Evolutionary conservation across 2,329 filamentous ascomycete genomes (phyloP).

Genomic region (Ophiostoma piceae): DNA sequence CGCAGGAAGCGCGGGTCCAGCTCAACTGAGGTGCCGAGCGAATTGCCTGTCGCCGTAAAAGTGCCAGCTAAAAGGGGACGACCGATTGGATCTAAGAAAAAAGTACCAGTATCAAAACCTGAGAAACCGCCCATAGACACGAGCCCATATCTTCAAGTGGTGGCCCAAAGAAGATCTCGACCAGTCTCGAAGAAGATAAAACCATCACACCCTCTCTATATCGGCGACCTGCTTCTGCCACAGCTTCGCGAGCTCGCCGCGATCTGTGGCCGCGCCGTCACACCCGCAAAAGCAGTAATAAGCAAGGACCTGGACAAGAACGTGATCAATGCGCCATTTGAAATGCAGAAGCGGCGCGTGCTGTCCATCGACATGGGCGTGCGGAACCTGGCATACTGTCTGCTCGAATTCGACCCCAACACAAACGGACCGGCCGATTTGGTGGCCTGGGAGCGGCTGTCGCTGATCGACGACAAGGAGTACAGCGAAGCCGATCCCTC

Average conservation of each 20-base stretch:
- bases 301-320: conserved; percentile 38
- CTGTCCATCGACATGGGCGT: conserved; percentile 83
- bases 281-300: conserved; percentile 44
- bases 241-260: conserved; percentile 53
- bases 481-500: background rate
- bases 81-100: background rate
- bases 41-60: no score
- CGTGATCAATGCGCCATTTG: conserved; percentile 39
- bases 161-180: no score
- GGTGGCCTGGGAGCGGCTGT: conserved; percentile 30
- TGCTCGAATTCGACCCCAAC: conserved; percentile 38
- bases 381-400: conserved; percentile 70
- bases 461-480: conserved; percentile 24
- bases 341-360: conserved; percentile 47
- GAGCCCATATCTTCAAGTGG: no score
- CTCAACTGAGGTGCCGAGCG: no score
- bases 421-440: conserved; percentile 22
- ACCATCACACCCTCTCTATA: background rate
- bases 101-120: no score
- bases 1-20: no score
- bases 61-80: no score
- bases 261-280: conserved; percentile 54
- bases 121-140: no score
- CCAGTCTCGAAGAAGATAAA: background rate
- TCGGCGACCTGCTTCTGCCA: background rate